Percentiles rank a stretch among this genome's conserved stretches.
These are phyloP conservation scores for Wickerhamiella occidentalis DNA, from an alignment of 805 yeast species.

Conservation along the genomic window DNA sequence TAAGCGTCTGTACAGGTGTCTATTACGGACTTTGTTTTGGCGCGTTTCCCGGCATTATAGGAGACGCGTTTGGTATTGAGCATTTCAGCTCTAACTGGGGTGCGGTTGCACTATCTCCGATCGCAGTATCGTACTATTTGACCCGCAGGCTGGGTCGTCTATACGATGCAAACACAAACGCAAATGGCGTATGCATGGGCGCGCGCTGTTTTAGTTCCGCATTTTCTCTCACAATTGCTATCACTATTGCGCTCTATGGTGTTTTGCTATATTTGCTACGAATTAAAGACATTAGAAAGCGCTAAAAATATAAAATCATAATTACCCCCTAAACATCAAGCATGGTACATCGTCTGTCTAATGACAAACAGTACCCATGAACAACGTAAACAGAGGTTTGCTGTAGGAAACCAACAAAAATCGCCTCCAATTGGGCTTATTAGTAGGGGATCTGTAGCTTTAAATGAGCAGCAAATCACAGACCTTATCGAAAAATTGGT, in stretches of 20 bases:
- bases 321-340: no score
- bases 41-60: constrained; percentile 60
- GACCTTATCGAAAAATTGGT: background rate
- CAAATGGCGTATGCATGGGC: constrained; percentile 15
- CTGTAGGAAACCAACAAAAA: background rate
- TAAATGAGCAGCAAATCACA: background rate
- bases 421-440: background rate
- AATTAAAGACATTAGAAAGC: background rate
- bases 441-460: background rate
- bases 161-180: constrained; percentile 39
- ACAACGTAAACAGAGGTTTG: constrained; percentile 1
- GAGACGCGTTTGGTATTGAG: constrained; percentile 59
- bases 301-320: background rate
- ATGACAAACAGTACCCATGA: background rate
- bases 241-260: constrained; percentile 11
- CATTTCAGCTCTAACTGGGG: constrained; percentile 69
- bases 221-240: constrained; percentile 15
- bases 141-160: constrained; percentile 51
- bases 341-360: background rate
- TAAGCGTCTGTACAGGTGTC: constrained; percentile 50
- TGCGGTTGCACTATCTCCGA: constrained; percentile 51
- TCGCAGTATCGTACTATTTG: constrained; percentile 45
- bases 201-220: constrained; percentile 16
- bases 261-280: constrained; percentile 7
- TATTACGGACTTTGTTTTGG: constrained; percentile 68